Evolutionary conservation across 2,329 filamentous ascomycete species (phyloP), one percentile per base, ranked within the genome.

Genomic region (Colletotrichum sp.): DNA sequence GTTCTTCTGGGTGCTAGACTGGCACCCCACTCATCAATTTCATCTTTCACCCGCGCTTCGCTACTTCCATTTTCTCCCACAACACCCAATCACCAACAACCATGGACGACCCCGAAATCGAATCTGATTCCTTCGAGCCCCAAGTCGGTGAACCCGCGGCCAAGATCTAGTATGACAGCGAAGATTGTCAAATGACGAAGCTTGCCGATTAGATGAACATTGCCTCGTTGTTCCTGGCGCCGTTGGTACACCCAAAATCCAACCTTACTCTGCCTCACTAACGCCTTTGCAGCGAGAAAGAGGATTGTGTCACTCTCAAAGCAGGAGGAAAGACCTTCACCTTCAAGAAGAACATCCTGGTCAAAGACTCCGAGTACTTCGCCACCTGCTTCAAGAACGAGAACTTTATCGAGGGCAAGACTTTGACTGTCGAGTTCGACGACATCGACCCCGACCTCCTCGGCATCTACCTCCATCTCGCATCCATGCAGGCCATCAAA

Each of bases 211-310:
- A 29, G 8, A 29, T 59, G 3, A 21, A 2, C 29, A 8, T 8
- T 15, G 55, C 55, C 2, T 59, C 27, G 3, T 12, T 59, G 27
- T 59, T 59, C 3, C 0, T 59, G 29, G 9, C 2, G 31, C 55
- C 55, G 55, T 59, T 3, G 4, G 27, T 31, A 18, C 55, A 59
- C 18, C 29, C 8, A 31, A 3, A 4, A 0, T 1, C 6, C 31
- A 3, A 0, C 8, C 5, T 15, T 4, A 21, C 24, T 34, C 29
- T 27, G 38, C 38, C 0, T n/a, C 0, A 59, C 55, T 59, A 8
- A 59, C 18, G 18, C 1, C 2, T 0, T 5, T 8, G 3, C n/a
- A 59, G 57, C 0, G 29, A 59, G 5, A 12, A 31, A 0, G 1
- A n/a, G 5, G 57, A 59, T 18, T 6, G 18, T 11, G 57, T 59